Percentiles rank a stretch among this genome's conserved stretches.
phyloP scores from a whole-genome alignment of 1,284 basidiomycete genomes.

The Naganishia sp. region DNA sequence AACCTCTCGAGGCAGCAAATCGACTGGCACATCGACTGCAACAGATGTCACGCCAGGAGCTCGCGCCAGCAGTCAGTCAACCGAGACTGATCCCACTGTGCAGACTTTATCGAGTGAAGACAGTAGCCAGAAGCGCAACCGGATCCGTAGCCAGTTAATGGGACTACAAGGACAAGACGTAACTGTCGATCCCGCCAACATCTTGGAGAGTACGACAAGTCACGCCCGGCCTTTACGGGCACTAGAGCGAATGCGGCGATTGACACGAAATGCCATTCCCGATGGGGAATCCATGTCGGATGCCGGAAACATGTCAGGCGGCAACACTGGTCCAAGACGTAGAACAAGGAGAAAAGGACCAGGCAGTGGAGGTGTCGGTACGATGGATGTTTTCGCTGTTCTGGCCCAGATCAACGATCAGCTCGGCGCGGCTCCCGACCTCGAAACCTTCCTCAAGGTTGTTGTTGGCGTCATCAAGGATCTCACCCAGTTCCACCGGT shows the following conservation, averaged over 20 bases:
- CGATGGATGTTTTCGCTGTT: constrained; percentile 77
- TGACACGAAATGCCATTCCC: constrained; percentile 37
- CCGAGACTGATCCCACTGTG: constrained; percentile 16
- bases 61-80: background rate
- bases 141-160: constrained; percentile 33
- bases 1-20: constrained; percentile 16
- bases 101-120: constrained; percentile 9
- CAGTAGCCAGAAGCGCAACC: constrained; percentile 2
- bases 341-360: constrained; percentile 29
- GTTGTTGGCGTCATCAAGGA: constrained; percentile 80
- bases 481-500: constrained; percentile 77
- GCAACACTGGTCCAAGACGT: constrained; percentile 33
- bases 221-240: constrained; percentile 72
- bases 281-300: constrained; percentile 11
- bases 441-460: constrained; percentile 74
- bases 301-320: constrained; percentile 26
- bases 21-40: constrained; percentile 11
- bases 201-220: constrained; percentile 73
- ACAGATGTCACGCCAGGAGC: constrained; percentile 22
- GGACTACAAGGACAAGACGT: constrained; percentile 48
- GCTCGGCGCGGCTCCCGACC: constrained; percentile 67
- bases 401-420: constrained; percentile 85
- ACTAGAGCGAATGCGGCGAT: constrained; percentile 67
- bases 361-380: constrained; percentile 57
- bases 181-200: constrained; percentile 61